Base-by-base conservation (phyloP, 1,139 yeast species). In the Hyphopichia wangnamkhiaoensis region DNA sequence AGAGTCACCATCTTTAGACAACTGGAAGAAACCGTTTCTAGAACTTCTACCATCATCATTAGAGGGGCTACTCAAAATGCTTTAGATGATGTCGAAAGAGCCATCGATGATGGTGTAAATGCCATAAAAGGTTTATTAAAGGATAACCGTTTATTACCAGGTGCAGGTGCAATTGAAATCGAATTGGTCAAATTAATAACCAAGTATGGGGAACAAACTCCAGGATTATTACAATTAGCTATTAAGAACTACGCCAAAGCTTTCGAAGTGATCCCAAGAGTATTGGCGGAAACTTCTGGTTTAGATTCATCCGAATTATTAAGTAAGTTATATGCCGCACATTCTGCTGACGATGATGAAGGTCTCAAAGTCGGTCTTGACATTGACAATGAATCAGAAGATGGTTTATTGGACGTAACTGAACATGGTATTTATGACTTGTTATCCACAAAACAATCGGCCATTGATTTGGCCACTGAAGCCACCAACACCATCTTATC, bases 1-100 rank as follows among this genome's bases (percentile, higher is more conserved):
- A 80, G 97, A 61, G 98, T 93, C 31, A 93, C 98, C 9, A 78
- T 94, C 25, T 91, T 93, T 72, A 80, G 90, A 61, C 98, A 93
- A 66, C 84, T 81, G 48, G 72, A 73, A 42, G 71, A 65, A 33
- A 82, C 95, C 23, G 76, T 87, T 52, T 68, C 76, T 14, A 61
- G 77, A 58, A 93, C 98, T 4, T 84, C 98, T 10, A 93, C 98
- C 7, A 90, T 93, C 52, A 84, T 93, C 35, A 72, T 94, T 40
- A 82, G 98, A 65, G 98, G 98, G 40, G 98, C 98, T 32, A 93
- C 98, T n/a, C 95, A 90, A 63, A 90, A 89, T 64, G 81, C 78
- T 59, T 73, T 93, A 58, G 98, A 94, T 55, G 98, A 93, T 59
- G 79, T 93, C 44, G 98, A 93, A 71, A 83, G 98, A 57, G 95